Evolutionary conservation across 192 early-diverging fungal genomes (phyloP), one percentile per base, ranked within the genome.

Genomic region (Mortierella hygrophila): DNA sequence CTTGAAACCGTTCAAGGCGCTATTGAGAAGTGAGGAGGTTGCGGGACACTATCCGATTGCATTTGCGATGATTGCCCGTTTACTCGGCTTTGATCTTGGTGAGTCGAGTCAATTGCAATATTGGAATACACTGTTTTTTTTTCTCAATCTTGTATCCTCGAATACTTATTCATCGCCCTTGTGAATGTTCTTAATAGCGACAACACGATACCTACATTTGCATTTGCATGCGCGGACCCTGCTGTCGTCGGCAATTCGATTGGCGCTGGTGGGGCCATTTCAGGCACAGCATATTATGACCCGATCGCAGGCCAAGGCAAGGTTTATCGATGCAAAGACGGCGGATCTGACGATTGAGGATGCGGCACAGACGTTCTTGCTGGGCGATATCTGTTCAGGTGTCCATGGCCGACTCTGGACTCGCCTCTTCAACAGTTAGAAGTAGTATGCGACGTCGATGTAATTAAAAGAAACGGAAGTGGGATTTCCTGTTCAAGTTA

Each of bases 251-350:
- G 97, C 96, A 9, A 94, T 99, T 35, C 92, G 98, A 16, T 90
- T 99, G 41, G 97, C 97, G 81, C 90, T 98, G 11, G 90, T 97
- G 60, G 98, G 98, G 2, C 98, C 98, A 9, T 97, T 97, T 83
- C 92, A 94, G 70, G 96, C 95, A 8, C 98, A 99, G 79, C 88
- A 92, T 47, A 86, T 95, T 35, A 89, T 97, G 78, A 88, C 94
- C 72, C 87, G 93, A 60, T 91, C 93, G 35, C 90, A 93, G 46
- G 77, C 80, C 21, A 82, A 82, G 23, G 90, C 93, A 71, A 88
- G 91, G 73, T 83, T 82, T 26, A 89, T 91, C 40, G 84, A 90
- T 49, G 55, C 82, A 37, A 81, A 90, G 47, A 92, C 92, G 7
- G 89, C 86, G 32, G 73, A 88, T 78, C 75, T 95, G 52, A 81